These are phyloP conservation scores for Gautieria morchelliformis DNA, from an alignment of 768 basidiomycete species.

Conservation along the genomic window DNA sequence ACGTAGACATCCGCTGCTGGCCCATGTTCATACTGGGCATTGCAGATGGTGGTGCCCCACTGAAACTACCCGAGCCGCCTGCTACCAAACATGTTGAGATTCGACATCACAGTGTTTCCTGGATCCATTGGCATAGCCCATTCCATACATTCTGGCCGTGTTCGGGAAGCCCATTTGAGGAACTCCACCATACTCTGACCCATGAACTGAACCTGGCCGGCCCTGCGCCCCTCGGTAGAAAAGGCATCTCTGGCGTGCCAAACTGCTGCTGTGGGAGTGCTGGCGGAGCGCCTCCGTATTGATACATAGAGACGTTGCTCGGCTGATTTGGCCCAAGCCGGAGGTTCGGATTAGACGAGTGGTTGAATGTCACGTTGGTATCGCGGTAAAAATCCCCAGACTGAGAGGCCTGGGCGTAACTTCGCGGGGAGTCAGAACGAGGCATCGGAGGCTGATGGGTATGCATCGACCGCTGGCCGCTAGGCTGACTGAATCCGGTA, in stretches of 20 bases:
- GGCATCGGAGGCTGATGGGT: constrained; percentile 32
- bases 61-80: constrained; percentile 47
- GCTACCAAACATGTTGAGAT: constrained; percentile 57
- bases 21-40: constrained; percentile 31
- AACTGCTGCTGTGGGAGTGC: constrained; percentile 32
- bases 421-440: constrained; percentile 53
- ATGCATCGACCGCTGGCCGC: constrained; percentile 40
- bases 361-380: constrained; percentile 57
- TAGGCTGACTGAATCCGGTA: constrained; percentile 54
- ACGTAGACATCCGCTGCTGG: constrained; percentile 70
- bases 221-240: constrained; percentile 59
- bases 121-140: constrained; percentile 51
- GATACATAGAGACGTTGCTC: constrained; percentile 30
- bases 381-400: constrained; percentile 87
- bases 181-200: constrained; percentile 64
- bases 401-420: constrained; percentile 60
- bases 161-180: constrained; percentile 54
- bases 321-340: constrained; percentile 40
- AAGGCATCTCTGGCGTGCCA: constrained; percentile 48
- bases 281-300: constrained; percentile 32
- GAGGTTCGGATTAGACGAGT: constrained; percentile 47
- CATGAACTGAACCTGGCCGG: constrained; percentile 51
- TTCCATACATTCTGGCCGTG: constrained; percentile 67
- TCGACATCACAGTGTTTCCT: constrained; percentile 60
- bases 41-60: constrained; percentile 37